A percentile compares a stretch with the other conserved stretches of the same genome.
These are phyloP conservation scores for Magnolia officinalis DNA, from an alignment of 164 flowering plant species.

Conservation along the genomic window DNA sequence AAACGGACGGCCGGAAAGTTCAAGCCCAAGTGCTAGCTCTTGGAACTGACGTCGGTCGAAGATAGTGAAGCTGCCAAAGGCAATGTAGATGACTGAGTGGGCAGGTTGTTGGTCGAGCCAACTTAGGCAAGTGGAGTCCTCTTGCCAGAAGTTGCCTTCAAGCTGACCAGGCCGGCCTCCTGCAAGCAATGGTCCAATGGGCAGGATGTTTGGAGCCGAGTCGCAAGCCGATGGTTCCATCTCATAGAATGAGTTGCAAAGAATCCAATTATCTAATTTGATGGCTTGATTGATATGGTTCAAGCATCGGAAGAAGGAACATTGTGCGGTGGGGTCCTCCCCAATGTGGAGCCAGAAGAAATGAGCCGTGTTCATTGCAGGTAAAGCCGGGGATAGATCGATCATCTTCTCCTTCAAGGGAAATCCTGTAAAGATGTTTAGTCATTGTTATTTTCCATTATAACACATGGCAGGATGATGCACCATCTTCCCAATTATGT, in stretches of 20 bases:
- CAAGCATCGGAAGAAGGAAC: conserved; percentile 4
- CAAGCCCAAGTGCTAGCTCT: not conserved
- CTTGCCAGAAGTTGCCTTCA: conserved; percentile 10
- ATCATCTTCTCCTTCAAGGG: conserved; percentile 9
- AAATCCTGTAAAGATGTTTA: conserved; percentile 18
- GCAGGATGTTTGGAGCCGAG: not conserved
- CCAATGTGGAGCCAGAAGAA: conserved; percentile 20
- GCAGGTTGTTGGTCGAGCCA: conserved; percentile 3
- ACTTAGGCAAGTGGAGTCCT: conserved; percentile 4
- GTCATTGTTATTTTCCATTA: not conserved
- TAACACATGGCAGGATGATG: too few species aligned
- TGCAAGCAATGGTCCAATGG: conserved; percentile 2
- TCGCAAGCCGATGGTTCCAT: conserved; percentile 23
- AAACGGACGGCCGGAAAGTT: not conserved
- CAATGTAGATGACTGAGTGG: not conserved
- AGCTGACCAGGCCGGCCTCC: not conserved
- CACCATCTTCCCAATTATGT: too few species aligned
- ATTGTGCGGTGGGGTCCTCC: not conserved
- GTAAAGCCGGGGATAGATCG: conserved; percentile 24
- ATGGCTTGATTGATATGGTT: conserved; percentile 2
- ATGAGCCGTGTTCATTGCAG: conserved; percentile 16
- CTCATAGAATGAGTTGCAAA: conserved; percentile 40
- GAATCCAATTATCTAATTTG: conserved; percentile 18
- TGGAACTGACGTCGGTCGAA: not conserved
- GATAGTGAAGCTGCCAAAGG: conserved; percentile 1